Percentiles rank a stretch among this genome's conserved stretches.
Evolutionary conservation across 257 asterid genomes (phyloP).

Genomic region (Solanum rostratum): DNA sequence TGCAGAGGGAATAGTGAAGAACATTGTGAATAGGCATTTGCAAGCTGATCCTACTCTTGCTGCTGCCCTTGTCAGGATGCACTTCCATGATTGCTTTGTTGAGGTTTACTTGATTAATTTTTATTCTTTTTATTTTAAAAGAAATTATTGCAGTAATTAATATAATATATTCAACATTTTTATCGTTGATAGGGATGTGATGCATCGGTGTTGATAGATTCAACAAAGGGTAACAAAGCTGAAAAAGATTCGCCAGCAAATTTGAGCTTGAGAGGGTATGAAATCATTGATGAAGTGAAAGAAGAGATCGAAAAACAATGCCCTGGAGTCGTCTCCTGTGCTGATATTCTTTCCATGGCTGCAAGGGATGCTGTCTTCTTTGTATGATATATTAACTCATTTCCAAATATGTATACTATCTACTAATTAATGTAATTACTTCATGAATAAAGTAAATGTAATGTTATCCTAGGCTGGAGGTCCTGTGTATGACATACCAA

Average conservation of each 20-base stretch:
- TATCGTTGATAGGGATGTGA: constrained; percentile 52
- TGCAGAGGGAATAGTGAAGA: constrained; percentile 38
- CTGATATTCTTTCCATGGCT: constrained; percentile 90
- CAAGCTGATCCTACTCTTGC: constrained; percentile 77
- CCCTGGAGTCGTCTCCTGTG: constrained; percentile 91
- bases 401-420: neutral
- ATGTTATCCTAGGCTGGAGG: constrained; percentile 61
- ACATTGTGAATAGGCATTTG: constrained; percentile 42
- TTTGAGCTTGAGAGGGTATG: constrained; percentile 70
- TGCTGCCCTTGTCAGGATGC: constrained; percentile 81
- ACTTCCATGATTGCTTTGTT: constrained; percentile 88
- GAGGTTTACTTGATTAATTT: too few species aligned
- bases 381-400: constrained; percentile 22
- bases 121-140: too few species aligned
- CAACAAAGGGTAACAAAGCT: constrained; percentile 69
- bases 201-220: constrained; percentile 67
- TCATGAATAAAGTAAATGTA: neutral
- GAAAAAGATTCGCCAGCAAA: constrained; percentile 97
- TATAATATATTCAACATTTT: too few species aligned
- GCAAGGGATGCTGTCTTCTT: constrained; percentile 88
- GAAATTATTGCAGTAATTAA: too few species aligned
- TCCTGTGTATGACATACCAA: constrained; percentile 65
- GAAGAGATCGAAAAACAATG: constrained; percentile 52
- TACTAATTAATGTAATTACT: neutral
- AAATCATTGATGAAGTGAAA: constrained; percentile 69